Conservation (phyloP, 2,329 filamentous ascomycete species). For the Curvularia verruculosa region DNA sequence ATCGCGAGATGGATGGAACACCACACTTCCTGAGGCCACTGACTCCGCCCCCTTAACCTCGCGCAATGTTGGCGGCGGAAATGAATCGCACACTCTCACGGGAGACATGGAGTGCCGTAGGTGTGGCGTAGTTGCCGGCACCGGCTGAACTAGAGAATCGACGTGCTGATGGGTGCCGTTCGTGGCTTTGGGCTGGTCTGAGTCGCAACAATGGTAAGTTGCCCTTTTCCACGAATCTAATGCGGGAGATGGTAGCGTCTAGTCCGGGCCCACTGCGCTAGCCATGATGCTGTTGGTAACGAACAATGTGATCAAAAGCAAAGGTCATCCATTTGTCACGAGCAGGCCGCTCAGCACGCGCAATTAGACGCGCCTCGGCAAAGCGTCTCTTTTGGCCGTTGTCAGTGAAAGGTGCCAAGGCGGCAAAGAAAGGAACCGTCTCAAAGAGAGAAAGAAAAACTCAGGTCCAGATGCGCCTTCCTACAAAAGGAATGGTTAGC, state of each 20-base stretch:
- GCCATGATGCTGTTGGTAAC: not conserved
- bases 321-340: not conserved
- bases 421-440: slow-evolving; percentile 1
- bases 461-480: slow-evolving; percentile 1
- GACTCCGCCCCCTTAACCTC: not conserved
- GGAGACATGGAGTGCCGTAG: not conserved
- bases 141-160: not conserved
- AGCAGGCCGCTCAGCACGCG: not conserved
- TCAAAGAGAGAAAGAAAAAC: slow-evolving; percentile 1
- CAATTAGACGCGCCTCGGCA: not conserved
- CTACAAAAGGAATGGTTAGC: slow-evolving; percentile 10
- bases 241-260: slow-evolving; percentile 4
- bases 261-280: slow-evolving; percentile 4
- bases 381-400: not conserved
- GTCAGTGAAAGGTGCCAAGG: not conserved
- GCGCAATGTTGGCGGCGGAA: not conserved
- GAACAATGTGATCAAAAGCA: not conserved
- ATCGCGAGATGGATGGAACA: not conserved
- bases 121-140: not conserved
- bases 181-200: slow-evolving; percentile 1
- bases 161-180: not conserved
- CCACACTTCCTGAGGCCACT: not conserved
- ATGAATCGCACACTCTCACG: not conserved
- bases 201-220: slow-evolving; percentile 4
- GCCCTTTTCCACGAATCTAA: slow-evolving; percentile 2